Conservation (phyloP, 2,329 filamentous ascomycete species). For the Fusarium tupiense region DNA sequence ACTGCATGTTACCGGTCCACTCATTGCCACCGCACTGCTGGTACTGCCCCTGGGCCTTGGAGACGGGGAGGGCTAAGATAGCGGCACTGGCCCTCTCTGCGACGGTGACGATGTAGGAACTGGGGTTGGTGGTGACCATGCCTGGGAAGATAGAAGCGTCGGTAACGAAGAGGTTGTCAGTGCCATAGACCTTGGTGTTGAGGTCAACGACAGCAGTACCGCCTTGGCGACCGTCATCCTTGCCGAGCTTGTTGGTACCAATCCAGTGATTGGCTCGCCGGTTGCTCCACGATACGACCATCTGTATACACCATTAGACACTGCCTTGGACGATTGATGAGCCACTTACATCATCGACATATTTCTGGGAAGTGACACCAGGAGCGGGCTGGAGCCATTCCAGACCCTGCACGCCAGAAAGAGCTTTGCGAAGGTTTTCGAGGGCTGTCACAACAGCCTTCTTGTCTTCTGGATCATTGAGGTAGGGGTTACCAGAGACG, state of each 20-base stretch:
- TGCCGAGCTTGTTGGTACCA: slow-evolving; percentile 13
- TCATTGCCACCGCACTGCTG: slow-evolving; percentile 4
- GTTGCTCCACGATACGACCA: slow-evolving; percentile 17
- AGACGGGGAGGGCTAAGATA: slow-evolving; percentile 2
- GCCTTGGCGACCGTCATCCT: slow-evolving; percentile 5
- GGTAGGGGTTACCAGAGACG: slow-evolving; percentile 6
- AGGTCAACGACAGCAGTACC: slow-evolving; percentile 13
- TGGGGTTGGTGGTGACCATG: slow-evolving; percentile 6
- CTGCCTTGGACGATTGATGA: too few species aligned
- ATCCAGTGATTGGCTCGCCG: slow-evolving; percentile 17
- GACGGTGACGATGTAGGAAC: background rate
- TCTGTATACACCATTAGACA: background rate
- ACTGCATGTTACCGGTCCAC: slow-evolving; percentile 10
- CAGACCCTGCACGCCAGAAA: slow-evolving; percentile 1
- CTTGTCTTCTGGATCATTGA: slow-evolving; percentile 11
- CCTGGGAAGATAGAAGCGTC: slow-evolving; percentile 11
- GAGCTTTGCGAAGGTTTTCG: slow-evolving; percentile 7
- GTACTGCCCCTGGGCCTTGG: slow-evolving; percentile 3
- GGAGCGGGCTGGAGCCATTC: slow-evolving; percentile 13
- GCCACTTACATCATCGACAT: slow-evolving; percentile 5
- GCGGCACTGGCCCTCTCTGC: slow-evolving; percentile 5
- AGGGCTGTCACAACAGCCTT: slow-evolving; percentile 12
- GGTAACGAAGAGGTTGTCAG: slow-evolving; percentile 6
- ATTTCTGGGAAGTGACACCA: slow-evolving; percentile 1
- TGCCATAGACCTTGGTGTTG: slow-evolving; percentile 16